Base-by-base conservation (phyloP, 148 eudicot species). In the Fagopyrum esculentum region DNA sequence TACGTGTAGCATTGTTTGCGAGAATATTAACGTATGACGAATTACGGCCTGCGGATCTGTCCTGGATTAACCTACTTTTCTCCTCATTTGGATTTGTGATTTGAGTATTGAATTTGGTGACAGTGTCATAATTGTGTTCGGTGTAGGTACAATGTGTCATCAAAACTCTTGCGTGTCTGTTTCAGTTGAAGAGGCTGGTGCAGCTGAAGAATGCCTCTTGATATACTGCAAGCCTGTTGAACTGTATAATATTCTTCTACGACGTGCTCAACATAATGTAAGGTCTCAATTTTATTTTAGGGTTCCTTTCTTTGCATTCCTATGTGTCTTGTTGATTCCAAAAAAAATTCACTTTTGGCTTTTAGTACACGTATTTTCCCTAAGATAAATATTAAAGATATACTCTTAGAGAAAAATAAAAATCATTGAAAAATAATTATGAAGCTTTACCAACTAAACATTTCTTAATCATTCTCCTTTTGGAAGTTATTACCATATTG, bases 171-270 rank as follows among this genome's bases (percentile, higher is more conserved):
- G 87, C 74, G 85, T 83, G 9, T 87, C 78, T 83, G 85, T 92
- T 81, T 81, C 90, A 19, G 84, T 84, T 45, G 97, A 90, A 84
- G 93, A 92, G 78, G 83, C 80, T 77, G 81, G 73, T 78, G 87
- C 88, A 19, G 92, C 97, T 13, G 92, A 95, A 80, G 93, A 89
- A 80, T 85, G 89, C 85, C 91, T 95, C 81, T 78, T 96, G 73
- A 73, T 80, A 52, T 95, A 89, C 78, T 92, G 97, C 91, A 92
- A 92, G 85, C 98, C 96, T 72, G 97, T 95, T 50, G 97, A 92
- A 80, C 83, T 95, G 71, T 95, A 95, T 83, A 95, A 95, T 81
- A 95, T 95, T 84, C 91, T 95, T 78, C 90, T 87, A 75, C 88
- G 90, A 0, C 97, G 98, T 57, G 91, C 93, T 81, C 80, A 79